Evolutionary conservation across 2,329 filamentous ascomycete genomes (phyloP).

Genomic region (Aspergillus niger): DNA sequence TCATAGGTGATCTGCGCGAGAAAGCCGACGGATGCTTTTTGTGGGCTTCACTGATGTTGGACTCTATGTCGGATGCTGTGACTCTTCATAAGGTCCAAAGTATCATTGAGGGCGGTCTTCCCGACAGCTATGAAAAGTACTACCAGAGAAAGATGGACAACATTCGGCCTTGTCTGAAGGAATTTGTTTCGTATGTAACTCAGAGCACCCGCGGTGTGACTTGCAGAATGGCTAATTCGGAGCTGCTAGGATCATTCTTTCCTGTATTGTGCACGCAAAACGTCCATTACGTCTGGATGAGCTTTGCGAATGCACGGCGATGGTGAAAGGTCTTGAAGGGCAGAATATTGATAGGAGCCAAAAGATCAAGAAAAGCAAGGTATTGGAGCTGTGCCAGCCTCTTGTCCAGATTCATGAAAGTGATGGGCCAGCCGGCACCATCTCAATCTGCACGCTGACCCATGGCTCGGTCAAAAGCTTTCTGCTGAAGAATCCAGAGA

Average conservation of each 20-base stretch:
- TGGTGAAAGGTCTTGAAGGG: not conserved
- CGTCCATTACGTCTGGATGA: not conserved
- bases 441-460: not conserved
- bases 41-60: conserved; percentile 2
- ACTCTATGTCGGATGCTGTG: conserved; percentile 4
- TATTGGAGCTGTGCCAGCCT: conserved; percentile 1
- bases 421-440: not conserved
- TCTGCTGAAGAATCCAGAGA: conserved; percentile 6
- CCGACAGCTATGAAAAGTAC: conserved; percentile 1
- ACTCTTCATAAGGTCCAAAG: not conserved
- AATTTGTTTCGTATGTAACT: not conserved
- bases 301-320: conserved; percentile 6
- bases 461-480: conserved; percentile 5
- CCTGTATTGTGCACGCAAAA: conserved; percentile 3
- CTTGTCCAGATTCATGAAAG: conserved; percentile 1
- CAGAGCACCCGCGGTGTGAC: not conserved
- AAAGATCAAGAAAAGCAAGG: conserved; percentile 2
- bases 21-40: conserved; percentile 8
- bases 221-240: not conserved
- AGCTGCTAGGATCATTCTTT: not conserved
- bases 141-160: conserved; percentile 6
- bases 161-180: not conserved
- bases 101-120: not conserved
- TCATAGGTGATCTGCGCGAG: not conserved
- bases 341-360: not conserved